These are phyloP conservation scores for Citrus sinensis DNA, from an alignment of 345 rosid genomes.

Conservation along the genomic window DVS_A1.0 CM039163.1:9352501-9353000, in stretches of 20 bases:
- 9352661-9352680: constrained; percentile 83
- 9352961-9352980: constrained; percentile 82
- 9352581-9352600: constrained; percentile 84
- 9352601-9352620: constrained; percentile 92
- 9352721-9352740: neutral
- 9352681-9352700: constrained; percentile 96
- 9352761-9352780: neutral
- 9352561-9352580: constrained; percentile 58
- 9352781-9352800: neutral
- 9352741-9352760: neutral
- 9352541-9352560: constrained; percentile 11
- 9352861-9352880: neutral
- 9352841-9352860: neutral
- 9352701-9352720: constrained; percentile 51
- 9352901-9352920: constrained; percentile 88
- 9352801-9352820: neutral
- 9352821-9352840: neutral
- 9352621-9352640: constrained; percentile 82
- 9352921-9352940: constrained; percentile 77
- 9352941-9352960: constrained; percentile 75
- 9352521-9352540: constrained; percentile 1
- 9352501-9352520: neutral
- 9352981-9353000: constrained; percentile 71
- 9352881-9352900: constrained; percentile 44
- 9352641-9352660: constrained; percentile 99